Percentiles rank a stretch among this genome's conserved stretches.
These are phyloP conservation scores for Rhodotorula sp. DNA, from an alignment of 1,284 basidiomycete genomes.

Conservation along the genomic window DNA sequence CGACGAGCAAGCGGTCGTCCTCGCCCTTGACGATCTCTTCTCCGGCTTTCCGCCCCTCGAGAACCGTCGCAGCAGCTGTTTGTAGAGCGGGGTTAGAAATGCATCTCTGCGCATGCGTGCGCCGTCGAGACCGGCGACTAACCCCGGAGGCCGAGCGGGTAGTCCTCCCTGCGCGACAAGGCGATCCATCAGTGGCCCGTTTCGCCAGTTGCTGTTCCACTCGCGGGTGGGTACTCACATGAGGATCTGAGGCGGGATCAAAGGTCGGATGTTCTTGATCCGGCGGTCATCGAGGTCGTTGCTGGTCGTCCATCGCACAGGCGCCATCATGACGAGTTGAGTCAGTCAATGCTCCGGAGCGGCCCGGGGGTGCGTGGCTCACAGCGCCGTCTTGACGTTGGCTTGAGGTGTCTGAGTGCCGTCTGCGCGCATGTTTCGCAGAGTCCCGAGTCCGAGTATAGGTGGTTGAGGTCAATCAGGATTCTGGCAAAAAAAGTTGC, in stretches of 20 bases:
- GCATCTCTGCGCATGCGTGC: not conserved
- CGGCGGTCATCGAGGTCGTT: slow-evolving; percentile 69
- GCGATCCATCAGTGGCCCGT: slow-evolving; percentile 50
- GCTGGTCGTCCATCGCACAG: not conserved
- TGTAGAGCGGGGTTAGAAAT: slow-evolving; percentile 42
- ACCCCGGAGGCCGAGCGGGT: slow-evolving; percentile 57
- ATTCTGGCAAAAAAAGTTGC: not conserved
- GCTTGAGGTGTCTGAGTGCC: not conserved
- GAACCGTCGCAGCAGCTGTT: slow-evolving; percentile 71
- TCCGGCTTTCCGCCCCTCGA: slow-evolving; percentile 74
- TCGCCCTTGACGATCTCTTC: slow-evolving; percentile 77
- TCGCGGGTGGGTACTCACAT: not conserved
- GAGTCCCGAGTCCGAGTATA: not conserved
- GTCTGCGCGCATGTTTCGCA: slow-evolving; percentile 1
- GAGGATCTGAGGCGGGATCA: slow-evolving; percentile 59
- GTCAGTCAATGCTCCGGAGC: no score
- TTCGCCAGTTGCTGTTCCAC: no score
- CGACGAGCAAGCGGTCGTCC: slow-evolving; percentile 84
- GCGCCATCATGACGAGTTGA: not conserved
- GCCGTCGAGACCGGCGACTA: slow-evolving; percentile 48
- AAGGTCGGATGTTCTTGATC: slow-evolving; percentile 65
- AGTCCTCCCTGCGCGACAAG: slow-evolving; percentile 71
- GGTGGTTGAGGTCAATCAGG: not conserved
- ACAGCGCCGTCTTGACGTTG: slow-evolving; percentile 1
- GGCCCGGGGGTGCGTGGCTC: not conserved